These are phyloP conservation scores for Nakaseomyces kungkrabaensis DNA, from an alignment of 1,139 yeast species.

Conservation along the genomic window DNA sequence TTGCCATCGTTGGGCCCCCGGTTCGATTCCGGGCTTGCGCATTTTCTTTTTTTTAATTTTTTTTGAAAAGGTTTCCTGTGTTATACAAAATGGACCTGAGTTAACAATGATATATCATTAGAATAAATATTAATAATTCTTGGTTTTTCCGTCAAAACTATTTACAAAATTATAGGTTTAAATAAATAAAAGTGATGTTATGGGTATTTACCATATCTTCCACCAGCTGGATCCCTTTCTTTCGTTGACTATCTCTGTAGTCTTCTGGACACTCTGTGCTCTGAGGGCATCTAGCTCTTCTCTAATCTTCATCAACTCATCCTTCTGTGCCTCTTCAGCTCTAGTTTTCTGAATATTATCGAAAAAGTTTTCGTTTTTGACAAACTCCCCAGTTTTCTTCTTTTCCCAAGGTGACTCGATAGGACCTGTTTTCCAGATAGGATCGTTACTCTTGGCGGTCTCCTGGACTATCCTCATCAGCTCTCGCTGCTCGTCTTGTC, in stretches of 20 bases:
- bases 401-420: constrained; percentile 56
- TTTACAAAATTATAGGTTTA: not conserved
- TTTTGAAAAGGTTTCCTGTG: no score
- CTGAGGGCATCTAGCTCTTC: constrained; percentile 32
- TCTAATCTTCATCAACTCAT: constrained; percentile 33
- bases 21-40: constrained; percentile 3
- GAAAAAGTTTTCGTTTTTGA: constrained; percentile 26
- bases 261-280: constrained; percentile 30
- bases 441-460: constrained; percentile 58
- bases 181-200: no score
- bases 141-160: not conserved
- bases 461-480: constrained; percentile 54
- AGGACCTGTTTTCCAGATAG: constrained; percentile 72
- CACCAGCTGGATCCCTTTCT: constrained; percentile 29
- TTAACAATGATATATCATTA: no score
- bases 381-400: constrained; percentile 26
- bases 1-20: constrained; percentile 3
- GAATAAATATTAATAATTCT: no score
- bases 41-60: not conserved
- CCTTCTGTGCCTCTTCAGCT: constrained; percentile 38
- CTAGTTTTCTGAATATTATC: constrained; percentile 41
- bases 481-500: constrained; percentile 57
- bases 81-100: no score
- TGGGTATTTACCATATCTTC: constrained; percentile 16
- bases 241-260: constrained; percentile 31